Evolutionary conservation across 1,139 yeast genomes (phyloP).

Genomic region (Debaryomyces fabryi): DNA sequence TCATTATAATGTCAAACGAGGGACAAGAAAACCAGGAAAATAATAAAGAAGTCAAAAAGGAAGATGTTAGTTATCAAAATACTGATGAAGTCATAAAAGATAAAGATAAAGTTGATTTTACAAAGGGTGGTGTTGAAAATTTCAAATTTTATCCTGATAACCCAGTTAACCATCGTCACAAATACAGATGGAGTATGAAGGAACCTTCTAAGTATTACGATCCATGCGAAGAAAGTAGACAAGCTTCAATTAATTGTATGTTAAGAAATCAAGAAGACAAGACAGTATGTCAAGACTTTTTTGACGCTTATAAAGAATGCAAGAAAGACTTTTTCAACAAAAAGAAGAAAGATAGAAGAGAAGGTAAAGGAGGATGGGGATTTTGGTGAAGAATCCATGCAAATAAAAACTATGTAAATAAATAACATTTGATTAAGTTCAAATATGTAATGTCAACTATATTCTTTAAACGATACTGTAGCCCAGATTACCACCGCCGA

Average conservation of each 20-base stretch:
- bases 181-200: slow-evolving; percentile 63
- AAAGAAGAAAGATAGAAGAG: slow-evolving; percentile 37
- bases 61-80: not conserved
- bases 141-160: slow-evolving; percentile 83
- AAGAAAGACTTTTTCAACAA: slow-evolving; percentile 72
- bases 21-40: not conserved
- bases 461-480: slow-evolving; percentile 9
- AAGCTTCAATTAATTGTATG: slow-evolving; percentile 82
- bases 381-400: slow-evolving; percentile 28
- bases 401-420: slow-evolving; percentile 5
- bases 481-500: slow-evolving; percentile 15
- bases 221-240: slow-evolving; percentile 89
- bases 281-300: slow-evolving; percentile 78
- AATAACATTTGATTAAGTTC: not conserved
- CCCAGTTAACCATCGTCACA: slow-evolving; percentile 64
- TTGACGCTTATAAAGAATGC: slow-evolving; percentile 92
- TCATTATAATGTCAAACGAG: not conserved
- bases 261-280: slow-evolving; percentile 74
- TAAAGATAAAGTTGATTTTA: slow-evolving; percentile 57
- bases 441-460: not conserved
- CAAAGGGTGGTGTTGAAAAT: slow-evolving; percentile 54
- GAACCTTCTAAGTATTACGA: slow-evolving; percentile 86
- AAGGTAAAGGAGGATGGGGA: slow-evolving; percentile 53
- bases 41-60: not conserved
- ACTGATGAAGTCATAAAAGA: slow-evolving; percentile 41